Base-by-base conservation (phyloP, 2,329 filamentous ascomycete genomes). In the Cladosporium phlei region DNA sequence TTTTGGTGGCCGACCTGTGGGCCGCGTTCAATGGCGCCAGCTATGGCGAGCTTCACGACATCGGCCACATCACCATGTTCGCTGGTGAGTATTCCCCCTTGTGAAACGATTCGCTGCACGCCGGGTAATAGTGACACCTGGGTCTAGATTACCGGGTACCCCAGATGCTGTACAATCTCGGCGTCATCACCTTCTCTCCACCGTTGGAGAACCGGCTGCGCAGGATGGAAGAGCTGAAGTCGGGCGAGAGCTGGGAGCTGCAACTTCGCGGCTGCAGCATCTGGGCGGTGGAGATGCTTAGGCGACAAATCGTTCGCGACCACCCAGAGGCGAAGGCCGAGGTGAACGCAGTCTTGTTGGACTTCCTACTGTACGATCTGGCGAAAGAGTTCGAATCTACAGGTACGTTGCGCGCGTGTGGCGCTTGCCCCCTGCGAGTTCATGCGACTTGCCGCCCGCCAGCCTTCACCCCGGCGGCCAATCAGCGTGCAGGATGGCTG, bases 61-160 rank as follows among this genome's bases (percentile, higher is more conserved):
- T 98, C 58, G 85, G 93, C 69, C 88, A 89, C 64, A 85, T 98
- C 59, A 98, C 93, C 51, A 97, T 97, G 84, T 98, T 98, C 72
- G 90, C 93, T 61, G 77, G 76, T 77, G 66, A 40, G 56, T 55
- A 5, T 7, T 17, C 14, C 35, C 24, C 19, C 38, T 49, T 24
- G 35, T 47, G 17, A 28, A 45, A 32, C 42, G 17, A 29, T 28
- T 14, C 19, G 3, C 42, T 45, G 35, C 44, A 42, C 27, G 34
- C 19, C 34, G 19, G 38, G 38, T 48, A 12, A 35, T 42, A 39
- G 37, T 35, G 40, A 42, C 29, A 25, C 17, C 28, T 42, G 40
- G 17, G 10, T 38, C 20, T 46, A 77, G 93, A 98, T 70, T 98
- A 98, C 64, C 85, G 93, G 33, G 85, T 98, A 45, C 94, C 94